Base-by-base conservation (phyloP, 2,329 filamentous ascomycete species). In the Colletotrichum filicis region DNA sequence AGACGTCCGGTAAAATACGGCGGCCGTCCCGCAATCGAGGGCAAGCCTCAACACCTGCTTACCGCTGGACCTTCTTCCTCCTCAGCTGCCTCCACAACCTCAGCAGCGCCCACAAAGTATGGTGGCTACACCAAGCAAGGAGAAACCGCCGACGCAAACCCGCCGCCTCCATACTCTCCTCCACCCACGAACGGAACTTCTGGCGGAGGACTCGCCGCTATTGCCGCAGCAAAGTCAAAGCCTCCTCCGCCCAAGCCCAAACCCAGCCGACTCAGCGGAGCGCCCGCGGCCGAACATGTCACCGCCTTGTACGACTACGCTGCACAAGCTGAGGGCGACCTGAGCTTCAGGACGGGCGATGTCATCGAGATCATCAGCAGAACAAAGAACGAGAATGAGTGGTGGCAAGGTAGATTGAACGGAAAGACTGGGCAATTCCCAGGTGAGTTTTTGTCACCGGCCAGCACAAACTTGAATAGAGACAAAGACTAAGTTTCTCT, bases 241-340 rank as follows among this genome's bases (percentile, higher is more conserved):
- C 89, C 92, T 46, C 91, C 91, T 67, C 94, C 95, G 56, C 89
- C 90, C 7, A 91, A 91, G 76, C 94, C 95, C 1, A 97, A 98
- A 86, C 95, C 95, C 3, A 92, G 89, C 58, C 88, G 91, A 67
- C 86, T 98, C 59, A 92, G 88, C 76, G 91, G 88, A 3, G 87
- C 85, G 19, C 91, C 93, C 0, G 85, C 87, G 0, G 89, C 89
- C 0, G 95, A 98, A 82, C 95, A 90, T 0, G 95, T 93, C 42
- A 98, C 95, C 3, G 97, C 97, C 8, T 84, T 99, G 74, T 99
- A 98, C 83, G 97, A 98, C 80, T 99, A 97, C 79, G 94, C 97
- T 74, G 97, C 97, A 6, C 95, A 98, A 81, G 95, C 96, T 1
- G 95, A 97, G 75, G 95, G 95, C 3, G 97, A 99, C 80, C 85